Base-by-base conservation (phyloP, 345 rosid species). In the Populus deltoides region DNA sequence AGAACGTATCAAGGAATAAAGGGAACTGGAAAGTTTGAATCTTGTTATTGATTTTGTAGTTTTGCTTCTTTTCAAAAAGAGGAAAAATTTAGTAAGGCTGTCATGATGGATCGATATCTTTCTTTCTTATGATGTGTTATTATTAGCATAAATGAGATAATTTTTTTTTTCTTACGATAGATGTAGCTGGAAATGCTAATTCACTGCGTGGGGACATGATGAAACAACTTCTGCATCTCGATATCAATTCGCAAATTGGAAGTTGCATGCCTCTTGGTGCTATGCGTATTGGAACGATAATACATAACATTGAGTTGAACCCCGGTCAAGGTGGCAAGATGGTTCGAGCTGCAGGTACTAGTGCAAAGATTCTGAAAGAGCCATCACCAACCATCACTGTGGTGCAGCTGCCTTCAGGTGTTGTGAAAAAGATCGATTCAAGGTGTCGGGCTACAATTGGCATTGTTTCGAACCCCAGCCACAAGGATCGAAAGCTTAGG, bases 271-370 rank as follows among this genome's bases (percentile, higher is more conserved):
- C 98, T 0, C 85, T 93, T 38, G 84, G 89, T 66, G 79, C 88
- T 63, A 95, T 93, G 99, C 91, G 97, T 15, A 95, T 95, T 8
- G 98, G 98, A 47, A 93, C 97, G 15, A 83, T 92, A 67, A 90
- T 95, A 80, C 97, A 95, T 90, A 93, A 93, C 88, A 87, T 95
- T 49, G 99, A 95, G 83, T 70, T 92, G 82, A 91, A 91, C 79
- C 94, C 97, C 0, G 94, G 96, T 31, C 93, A 91, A 83, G 98
- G 96, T 3, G 96, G 92, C 3, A 91, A 95, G 86, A 79, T 95
- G 36, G 99, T 92, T 55, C 83, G 94, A 39, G 89, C 98, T 4
- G 94, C 98, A 1, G 97, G 98, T 70, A 95, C 98, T 29, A 82
- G 67, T 43, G 98, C 99, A 65, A 92, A 92, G 92, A 92, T 95